A percentile compares a stretch with the other conserved stretches of the same genome.
Conservation (phyloP, 2,329 filamentous ascomycete species). For the Colletotrichum spaethianum region DNA sequence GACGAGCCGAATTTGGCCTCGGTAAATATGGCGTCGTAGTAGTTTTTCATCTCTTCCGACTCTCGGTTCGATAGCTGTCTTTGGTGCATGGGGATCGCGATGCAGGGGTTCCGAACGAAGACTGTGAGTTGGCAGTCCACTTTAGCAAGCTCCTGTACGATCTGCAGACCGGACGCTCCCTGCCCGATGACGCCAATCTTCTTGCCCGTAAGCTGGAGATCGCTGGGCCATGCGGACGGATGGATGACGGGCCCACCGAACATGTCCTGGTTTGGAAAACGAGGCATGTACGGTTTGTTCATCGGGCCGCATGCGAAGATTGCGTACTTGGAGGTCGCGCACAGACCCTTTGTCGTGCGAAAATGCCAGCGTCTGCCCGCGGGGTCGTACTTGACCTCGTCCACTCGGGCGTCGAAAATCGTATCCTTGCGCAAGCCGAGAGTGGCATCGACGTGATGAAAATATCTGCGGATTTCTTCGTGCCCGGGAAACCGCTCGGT, state of each 20-base stretch:
- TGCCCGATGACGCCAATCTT: slow-evolving; percentile 15
- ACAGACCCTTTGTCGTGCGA: slow-evolving; percentile 55
- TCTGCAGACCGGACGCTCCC: slow-evolving; percentile 6
- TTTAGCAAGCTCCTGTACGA: slow-evolving; percentile 47
- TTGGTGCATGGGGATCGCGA: slow-evolving; percentile 71
- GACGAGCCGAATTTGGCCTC: slow-evolving; percentile 18
- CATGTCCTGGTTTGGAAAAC: slow-evolving; percentile 50
- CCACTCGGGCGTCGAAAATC: slow-evolving; percentile 60
- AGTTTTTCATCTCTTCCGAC: slow-evolving; percentile 55
- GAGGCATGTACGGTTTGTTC: slow-evolving; percentile 57
- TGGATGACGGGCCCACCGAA: slow-evolving; percentile 50
- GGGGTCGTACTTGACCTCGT: slow-evolving; percentile 56
- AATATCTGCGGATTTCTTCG: slow-evolving; percentile 60
- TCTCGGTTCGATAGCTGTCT: slow-evolving; percentile 59
- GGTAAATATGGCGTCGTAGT: slow-evolving; percentile 58
- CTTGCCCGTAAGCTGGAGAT: slow-evolving; percentile 10
- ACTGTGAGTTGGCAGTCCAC: slow-evolving; percentile 55
- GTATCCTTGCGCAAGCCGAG: slow-evolving; percentile 59
- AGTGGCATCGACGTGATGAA: slow-evolving; percentile 59
- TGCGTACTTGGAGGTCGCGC: slow-evolving; percentile 57
- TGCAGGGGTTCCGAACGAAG: slow-evolving; percentile 71
- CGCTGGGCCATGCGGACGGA: slow-evolving; percentile 46
- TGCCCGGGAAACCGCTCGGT: slow-evolving; percentile 54
- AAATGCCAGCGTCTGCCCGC: slow-evolving; percentile 58
- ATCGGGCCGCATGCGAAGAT: slow-evolving; percentile 62